Percentiles rank a stretch among this genome's conserved stretches.
Conservation (phyloP, 208 protist species). For the Wallacemonas sp. region DNA sequence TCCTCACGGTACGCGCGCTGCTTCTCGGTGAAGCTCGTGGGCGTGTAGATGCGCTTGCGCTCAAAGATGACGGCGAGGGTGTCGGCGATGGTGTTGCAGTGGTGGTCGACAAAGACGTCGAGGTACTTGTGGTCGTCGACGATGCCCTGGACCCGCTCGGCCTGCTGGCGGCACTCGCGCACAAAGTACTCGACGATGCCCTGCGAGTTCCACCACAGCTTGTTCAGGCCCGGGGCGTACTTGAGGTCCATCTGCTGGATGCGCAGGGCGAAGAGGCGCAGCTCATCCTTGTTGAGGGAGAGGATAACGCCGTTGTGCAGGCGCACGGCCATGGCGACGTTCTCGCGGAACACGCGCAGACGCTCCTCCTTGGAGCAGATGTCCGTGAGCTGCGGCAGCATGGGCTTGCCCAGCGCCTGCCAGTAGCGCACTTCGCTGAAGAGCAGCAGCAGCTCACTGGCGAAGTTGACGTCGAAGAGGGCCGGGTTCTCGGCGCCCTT, state of each 20-base stretch:
- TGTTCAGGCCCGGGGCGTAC: constrained; percentile 91
- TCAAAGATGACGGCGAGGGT: constrained; percentile 94
- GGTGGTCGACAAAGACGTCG: constrained; percentile 82
- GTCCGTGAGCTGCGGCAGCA: constrained; percentile 86
- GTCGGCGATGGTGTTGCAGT: constrained; percentile 91
- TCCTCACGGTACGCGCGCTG: constrained; percentile 82
- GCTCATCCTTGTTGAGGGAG: constrained; percentile 87
- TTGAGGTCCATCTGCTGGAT: constrained; percentile 92
- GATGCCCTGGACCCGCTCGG: constrained; percentile 81
- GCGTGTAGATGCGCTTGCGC: constrained; percentile 93
- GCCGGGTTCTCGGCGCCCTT: constrained; percentile 50
- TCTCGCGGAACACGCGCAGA: constrained; percentile 95
- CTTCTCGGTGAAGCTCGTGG: constrained; percentile 83
- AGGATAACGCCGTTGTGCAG: constrained; percentile 96
- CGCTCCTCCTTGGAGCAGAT: constrained; percentile 91
- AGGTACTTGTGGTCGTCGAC: constrained; percentile 95
- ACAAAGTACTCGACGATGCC: constrained; percentile 96
- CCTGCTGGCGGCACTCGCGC: constrained; percentile 89
- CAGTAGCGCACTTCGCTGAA: constrained; percentile 96
- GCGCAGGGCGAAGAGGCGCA: constrained; percentile 93
- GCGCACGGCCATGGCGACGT: constrained; percentile 94
- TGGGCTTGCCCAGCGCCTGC: constrained; percentile 86
- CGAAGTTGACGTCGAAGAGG: constrained; percentile 94
- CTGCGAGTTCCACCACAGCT: constrained; percentile 94
- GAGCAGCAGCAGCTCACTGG: constrained; percentile 89